Evolutionary conservation across 352 stramenopile genomes (phyloP).

Genomic region (Globisporangium carolinianum): DNA sequence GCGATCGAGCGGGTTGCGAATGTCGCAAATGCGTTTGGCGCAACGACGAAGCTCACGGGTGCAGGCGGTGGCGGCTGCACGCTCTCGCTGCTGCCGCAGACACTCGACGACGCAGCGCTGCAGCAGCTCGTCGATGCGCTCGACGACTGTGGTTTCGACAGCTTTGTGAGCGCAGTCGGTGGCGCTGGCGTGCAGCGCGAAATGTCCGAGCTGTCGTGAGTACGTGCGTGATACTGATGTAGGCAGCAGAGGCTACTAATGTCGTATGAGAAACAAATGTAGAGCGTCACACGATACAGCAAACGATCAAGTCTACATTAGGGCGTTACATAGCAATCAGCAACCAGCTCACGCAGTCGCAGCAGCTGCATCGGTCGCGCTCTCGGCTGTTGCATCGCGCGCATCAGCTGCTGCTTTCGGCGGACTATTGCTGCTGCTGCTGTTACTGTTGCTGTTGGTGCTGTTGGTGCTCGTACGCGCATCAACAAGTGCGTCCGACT

Average conservation of each 20-base stretch:
- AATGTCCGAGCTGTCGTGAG: background rate
- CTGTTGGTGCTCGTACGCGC: background rate
- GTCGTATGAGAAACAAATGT: too few relatives aligned
- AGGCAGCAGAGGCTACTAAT: too few relatives aligned
- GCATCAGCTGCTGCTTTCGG: background rate
- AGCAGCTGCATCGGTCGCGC: background rate
- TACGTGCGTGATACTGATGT: too few relatives aligned
- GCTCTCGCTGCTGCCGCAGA: conserved; percentile 65
- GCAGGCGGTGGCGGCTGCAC: conserved; percentile 86
- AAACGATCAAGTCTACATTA: conserved; percentile 11
- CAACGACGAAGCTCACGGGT: conserved; percentile 88
- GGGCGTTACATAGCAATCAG: background rate
- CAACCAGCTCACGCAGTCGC: conserved; percentile 1
- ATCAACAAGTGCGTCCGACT: conserved; percentile 12
- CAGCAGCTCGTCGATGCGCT: conserved; percentile 39
- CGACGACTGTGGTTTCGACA: conserved; percentile 38
- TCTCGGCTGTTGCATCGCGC: background rate
- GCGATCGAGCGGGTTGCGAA: conserved; percentile 46
- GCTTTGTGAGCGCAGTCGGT: conserved; percentile 51
- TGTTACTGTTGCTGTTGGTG: background rate
- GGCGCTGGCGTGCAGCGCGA: conserved; percentile 34
- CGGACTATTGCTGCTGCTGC: background rate
- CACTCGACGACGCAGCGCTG: conserved; percentile 31
- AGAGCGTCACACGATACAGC: background rate
- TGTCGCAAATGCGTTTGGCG: conserved; percentile 19